phyloP scores from a whole-genome alignment of 2,329 filamentous ascomycete species.

The Neurospora sp. region DNA sequence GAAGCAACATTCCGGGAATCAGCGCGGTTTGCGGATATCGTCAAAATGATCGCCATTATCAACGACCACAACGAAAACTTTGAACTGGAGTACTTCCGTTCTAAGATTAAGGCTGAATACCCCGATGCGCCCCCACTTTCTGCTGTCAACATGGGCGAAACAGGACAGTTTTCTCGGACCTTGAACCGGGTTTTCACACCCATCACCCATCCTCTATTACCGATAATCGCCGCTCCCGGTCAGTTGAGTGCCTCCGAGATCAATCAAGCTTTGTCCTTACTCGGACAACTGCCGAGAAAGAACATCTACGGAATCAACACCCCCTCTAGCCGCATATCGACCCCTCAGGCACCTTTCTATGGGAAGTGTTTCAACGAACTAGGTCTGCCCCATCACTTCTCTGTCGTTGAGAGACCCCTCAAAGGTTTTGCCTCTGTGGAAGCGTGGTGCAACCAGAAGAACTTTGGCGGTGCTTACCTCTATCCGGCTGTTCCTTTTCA shows the following conservation, averaged over 20 bases:
- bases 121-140: slow-evolving; percentile 64
- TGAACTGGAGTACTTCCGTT: slow-evolving; percentile 81
- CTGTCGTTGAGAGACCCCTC: slow-evolving; percentile 60
- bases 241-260: slow-evolving; percentile 81
- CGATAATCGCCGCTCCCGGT: slow-evolving; percentile 75
- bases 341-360: slow-evolving; percentile 72
- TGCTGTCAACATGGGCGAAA: slow-evolving; percentile 77
- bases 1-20: slow-evolving; percentile 63
- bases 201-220: slow-evolving; percentile 75
- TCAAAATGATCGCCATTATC: slow-evolving; percentile 85
- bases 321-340: slow-evolving; percentile 49
- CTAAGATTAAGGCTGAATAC: slow-evolving; percentile 59
- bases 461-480: slow-evolving; percentile 75
- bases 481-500: slow-evolving; percentile 58
- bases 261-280: slow-evolving; percentile 65
- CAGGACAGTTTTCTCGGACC: slow-evolving; percentile 74
- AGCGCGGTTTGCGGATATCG: slow-evolving; percentile 67
- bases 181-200: slow-evolving; percentile 81
- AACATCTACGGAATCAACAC: slow-evolving; percentile 73
- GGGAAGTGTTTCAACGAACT: slow-evolving; percentile 76
- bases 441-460: slow-evolving; percentile 58
- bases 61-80: slow-evolving; percentile 79
- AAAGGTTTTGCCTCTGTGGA: slow-evolving; percentile 58
- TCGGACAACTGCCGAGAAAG: slow-evolving; percentile 71
- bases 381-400: slow-evolving; percentile 75